phyloP scores from a whole-genome alignment of 2,329 filamentous ascomycete species.

The Capronia epimyces region DNA sequence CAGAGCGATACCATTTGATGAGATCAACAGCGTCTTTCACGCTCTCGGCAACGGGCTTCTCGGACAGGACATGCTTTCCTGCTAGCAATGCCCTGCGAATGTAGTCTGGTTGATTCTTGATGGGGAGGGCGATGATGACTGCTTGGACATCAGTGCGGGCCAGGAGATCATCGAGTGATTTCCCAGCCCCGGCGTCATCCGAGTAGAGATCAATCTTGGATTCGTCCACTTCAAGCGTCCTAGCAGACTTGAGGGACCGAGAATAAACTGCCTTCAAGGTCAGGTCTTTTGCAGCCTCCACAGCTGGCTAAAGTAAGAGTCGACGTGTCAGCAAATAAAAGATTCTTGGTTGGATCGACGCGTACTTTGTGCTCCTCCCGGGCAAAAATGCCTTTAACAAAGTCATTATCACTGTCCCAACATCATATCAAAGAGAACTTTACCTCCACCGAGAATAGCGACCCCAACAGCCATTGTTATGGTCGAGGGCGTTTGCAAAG shows the following conservation, averaged over 20 bases:
- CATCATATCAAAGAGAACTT: neutral
- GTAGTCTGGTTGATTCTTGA: slow-evolving; percentile 48
- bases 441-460: slow-evolving; percentile 51
- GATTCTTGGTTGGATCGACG: slow-evolving; percentile 1
- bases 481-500: too few species aligned
- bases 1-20: slow-evolving; percentile 46
- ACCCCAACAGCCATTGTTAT: slow-evolving; percentile 41
- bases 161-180: slow-evolving; percentile 44
- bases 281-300: slow-evolving; percentile 43
- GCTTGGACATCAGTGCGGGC: slow-evolving; percentile 46
- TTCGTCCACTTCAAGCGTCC: slow-evolving; percentile 36
- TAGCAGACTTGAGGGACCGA: slow-evolving; percentile 52
- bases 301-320: slow-evolving; percentile 45
- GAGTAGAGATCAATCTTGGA: slow-evolving; percentile 50
- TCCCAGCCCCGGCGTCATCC: slow-evolving; percentile 46
- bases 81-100: slow-evolving; percentile 46
- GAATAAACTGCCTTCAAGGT: slow-evolving; percentile 55
- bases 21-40: slow-evolving; percentile 48
- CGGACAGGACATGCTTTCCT: slow-evolving; percentile 53
- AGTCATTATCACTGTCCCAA: neutral
- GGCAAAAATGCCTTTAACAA: slow-evolving; percentile 48
- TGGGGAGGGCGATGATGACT: slow-evolving; percentile 52
- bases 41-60: slow-evolving; percentile 55
- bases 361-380: slow-evolving; percentile 51
- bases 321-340: slow-evolving; percentile 3